Base-by-base conservation (phyloP, 177 flowering plant genomes). In the Vitis hybrid region DNA sequence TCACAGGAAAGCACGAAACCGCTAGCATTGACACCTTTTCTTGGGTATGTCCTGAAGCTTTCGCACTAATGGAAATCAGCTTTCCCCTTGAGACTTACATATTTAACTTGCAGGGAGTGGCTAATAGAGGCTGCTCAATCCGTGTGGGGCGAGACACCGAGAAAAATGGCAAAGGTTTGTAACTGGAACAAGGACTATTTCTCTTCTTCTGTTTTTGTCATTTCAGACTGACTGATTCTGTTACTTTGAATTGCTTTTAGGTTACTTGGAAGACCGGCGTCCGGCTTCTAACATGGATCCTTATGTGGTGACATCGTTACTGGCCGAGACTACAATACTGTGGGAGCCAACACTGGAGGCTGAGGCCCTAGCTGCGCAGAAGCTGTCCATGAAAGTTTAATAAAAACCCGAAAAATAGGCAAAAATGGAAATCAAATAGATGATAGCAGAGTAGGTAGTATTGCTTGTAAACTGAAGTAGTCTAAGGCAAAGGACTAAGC, bases 251-350 rank as follows among this genome's bases (percentile, higher is more conserved):
- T 24, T 24, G 24, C 24, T 24, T 24, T n/a, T 68, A 91, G 98
- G 98, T 79, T 93, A 93, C 81, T 74, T 94, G 86, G 99, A 94
- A 77, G 99, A 94, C 67, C 80, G 98, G 64, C 95, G 99, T 51
- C 99, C 99, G 12, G 92, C 99, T 66, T 94, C 99, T 49, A 94
- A 92, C 93, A 94, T 94, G 99, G 99, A 94, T 77, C 98, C 99
- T 2, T 92, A 94, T 55, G 82, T 87, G 9, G 99, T 94, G 79
- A 93, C 93, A 48, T 61, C 84, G 2, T 71, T 94, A 67, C 84
- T 94, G 57, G 99, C 98, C 5, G 99, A 94, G 71, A 90, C 91
- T 32, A 89, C 99, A 1, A 3, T 94, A 59, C 69, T 94, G 67
- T 94, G 92, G 91, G 92, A 92, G 80, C 97, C 98, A 13, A 85